Evolutionary conservation across 345 rosid species (phyloP), one percentile per base, ranked within the genome.

Genomic region (Eucalyptus pauciflora): DNA sequence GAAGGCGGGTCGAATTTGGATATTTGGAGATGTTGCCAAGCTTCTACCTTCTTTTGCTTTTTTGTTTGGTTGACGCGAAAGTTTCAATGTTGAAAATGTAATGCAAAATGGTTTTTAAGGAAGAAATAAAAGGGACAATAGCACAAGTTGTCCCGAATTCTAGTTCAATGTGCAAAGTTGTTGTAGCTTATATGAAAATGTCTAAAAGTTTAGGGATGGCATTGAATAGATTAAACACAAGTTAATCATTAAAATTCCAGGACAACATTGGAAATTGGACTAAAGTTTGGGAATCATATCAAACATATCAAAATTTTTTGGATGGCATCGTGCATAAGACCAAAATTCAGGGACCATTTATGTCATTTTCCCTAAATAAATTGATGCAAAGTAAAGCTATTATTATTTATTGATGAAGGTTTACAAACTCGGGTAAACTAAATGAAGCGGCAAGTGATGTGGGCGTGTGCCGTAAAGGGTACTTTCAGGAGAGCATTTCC

Each of bases 291-390:
- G 1, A 0, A 20, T 52, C 8, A 29, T 27, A 62, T 62, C 16
- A 1, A 62, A 13, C 8, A 1, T 10, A 29, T 29, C 29, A 62
- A 62, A 29, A 62, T 4, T 29, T 13, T 52, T 7, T 52, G 58
- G 7, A 62, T 13, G 8, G 8, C 33, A 27, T 62, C 3, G 0
- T 0, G 1, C 8, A 13, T 62, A 12, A 62, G 69, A 29, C 69
- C 31, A 6, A 62, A 62, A 27, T 62, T 62, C 2, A 13, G 1
- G 17, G 1, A 27, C 2, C 1, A 27, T 62, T 6, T 62, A 13
- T 62, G 16, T 62, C 17, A 13, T 62, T 62, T 62, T 62, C 4
- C 8, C 8, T 27, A 62, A 37, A 71, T 33, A 71, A 18, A 71
- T 18, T 5, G 13, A 17, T 3, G 24, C 10, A 6, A 20, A 9